Evolutionary conservation across 805 yeast genomes (phyloP), one percentile per base, ranked within the genome.

Genomic region (Saturnispora silvae): DNA sequence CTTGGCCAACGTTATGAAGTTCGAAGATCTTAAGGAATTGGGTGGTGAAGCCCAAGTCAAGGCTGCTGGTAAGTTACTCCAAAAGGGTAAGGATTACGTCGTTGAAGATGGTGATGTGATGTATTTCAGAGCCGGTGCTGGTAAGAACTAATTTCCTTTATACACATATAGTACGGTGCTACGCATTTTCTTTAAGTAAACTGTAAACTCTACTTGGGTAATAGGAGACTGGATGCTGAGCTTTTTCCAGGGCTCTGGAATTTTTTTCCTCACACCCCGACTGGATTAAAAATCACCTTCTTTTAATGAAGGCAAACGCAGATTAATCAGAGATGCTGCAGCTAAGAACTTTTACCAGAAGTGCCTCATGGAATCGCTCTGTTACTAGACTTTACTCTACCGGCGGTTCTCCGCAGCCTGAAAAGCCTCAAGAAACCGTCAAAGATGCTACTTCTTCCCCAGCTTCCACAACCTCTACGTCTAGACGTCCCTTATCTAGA

Each of bases 31-130:
- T 37, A 49, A 56, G 8, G 70, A 65, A 24, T 68, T 65, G 20
- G 69, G 77, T 42, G 72, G 72, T 45, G 73, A 73, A 45, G 52
- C 61, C 7, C 58, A 58, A 20, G 64, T 77, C 45, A 72, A 70
- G 48, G 61, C 72, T 29, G 63, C 65, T 11, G 86, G 84, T 26
- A 74, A 75, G 50, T 67, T 76, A 40, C 61, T 63, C 37, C 73
- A 70, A 46, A 75, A 75, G 52, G 95, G 96, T 31, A 86, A 82
- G 57, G 77, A 75, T 42, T 84, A 86, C 51, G 60, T 68, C 10
- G 76, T 86, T 40, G 84, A 81, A 51, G 95, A 86, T 52, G 94
- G 95, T 20, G 96, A 86, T 58, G 70, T 86, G 34, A 64, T 81
- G 27, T 61, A 77, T 35, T 75, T 86, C 59, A 80, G 80, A 53